These are phyloP conservation scores for Omphalotus guepiniiformis DNA, from an alignment of 768 basidiomycete genomes.

Conservation along the genomic window DNA sequence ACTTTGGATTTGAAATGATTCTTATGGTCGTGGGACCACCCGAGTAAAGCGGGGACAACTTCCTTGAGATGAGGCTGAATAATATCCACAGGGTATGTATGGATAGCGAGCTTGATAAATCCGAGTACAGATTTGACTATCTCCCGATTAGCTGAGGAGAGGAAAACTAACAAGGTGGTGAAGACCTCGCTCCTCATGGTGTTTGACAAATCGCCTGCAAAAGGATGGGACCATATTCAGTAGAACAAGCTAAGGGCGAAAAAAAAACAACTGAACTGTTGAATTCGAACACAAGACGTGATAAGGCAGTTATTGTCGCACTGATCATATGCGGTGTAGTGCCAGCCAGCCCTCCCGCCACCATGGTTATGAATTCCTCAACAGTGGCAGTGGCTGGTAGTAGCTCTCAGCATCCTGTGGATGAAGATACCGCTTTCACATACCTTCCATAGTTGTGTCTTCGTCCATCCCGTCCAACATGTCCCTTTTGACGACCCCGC, in stretches of 20 bases:
- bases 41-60: slow-evolving; percentile 80
- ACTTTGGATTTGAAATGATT: slow-evolving; percentile 99
- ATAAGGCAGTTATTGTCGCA: slow-evolving; percentile 91
- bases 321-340: slow-evolving; percentile 98
- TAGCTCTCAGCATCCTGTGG: slow-evolving; percentile 11
- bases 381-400: slow-evolving; percentile 60
- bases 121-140: slow-evolving; percentile 97
- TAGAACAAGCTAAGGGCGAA: not conserved
- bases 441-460: slow-evolving; percentile 46
- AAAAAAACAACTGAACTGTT: slow-evolving; percentile 52
- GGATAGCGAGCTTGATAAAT: slow-evolving; percentile 89
- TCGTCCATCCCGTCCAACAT: slow-evolving; percentile 84
- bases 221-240: not conserved
- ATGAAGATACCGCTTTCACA: slow-evolving; percentile 21
- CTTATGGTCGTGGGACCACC: slow-evolving; percentile 97
- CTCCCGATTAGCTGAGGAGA: slow-evolving; percentile 92
- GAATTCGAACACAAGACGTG: slow-evolving; percentile 93
- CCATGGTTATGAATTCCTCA: slow-evolving; percentile 95
- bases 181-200: slow-evolving; percentile 82
- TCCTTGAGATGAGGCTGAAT: slow-evolving; percentile 72
- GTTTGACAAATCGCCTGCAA: slow-evolving; percentile 59
- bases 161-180: slow-evolving; percentile 82
- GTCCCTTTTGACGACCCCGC: slow-evolving; percentile 75
- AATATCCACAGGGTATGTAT: slow-evolving; percentile 69
- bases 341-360: slow-evolving; percentile 91